Conservation (phyloP, 2,329 filamentous ascomycete species). For the Diplodia corticola region DNA sequence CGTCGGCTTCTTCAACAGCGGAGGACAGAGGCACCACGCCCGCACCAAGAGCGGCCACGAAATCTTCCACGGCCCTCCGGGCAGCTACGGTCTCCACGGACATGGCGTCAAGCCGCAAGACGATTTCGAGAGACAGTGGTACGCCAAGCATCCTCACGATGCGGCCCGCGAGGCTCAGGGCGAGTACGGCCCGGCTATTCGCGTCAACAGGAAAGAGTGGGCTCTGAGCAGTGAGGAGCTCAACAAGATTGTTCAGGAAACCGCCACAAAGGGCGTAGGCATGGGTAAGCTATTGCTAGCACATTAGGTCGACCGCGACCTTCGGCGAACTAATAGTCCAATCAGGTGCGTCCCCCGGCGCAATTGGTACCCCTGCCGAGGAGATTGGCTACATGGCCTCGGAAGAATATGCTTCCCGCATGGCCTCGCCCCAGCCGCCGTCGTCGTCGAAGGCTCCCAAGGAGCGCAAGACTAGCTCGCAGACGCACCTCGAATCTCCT, state of each 20-base stretch:
- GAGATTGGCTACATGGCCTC: constrained; percentile 86
- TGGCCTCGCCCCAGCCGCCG: constrained; percentile 65
- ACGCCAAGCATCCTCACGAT: constrained; percentile 84
- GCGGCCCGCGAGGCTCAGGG: constrained; percentile 72
- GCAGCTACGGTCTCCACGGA: constrained; percentile 90
- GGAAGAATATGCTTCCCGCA: constrained; percentile 78
- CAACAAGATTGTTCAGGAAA: constrained; percentile 83
- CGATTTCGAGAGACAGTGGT: constrained; percentile 88
- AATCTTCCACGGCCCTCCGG: constrained; percentile 71
- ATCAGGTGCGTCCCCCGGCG: constrained; percentile 63
- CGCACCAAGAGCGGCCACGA: constrained; percentile 73
- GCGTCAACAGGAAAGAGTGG: constrained; percentile 67
- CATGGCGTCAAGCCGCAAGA: constrained; percentile 72
- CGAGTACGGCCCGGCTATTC: constrained; percentile 60
- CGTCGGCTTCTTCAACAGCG: constrained; percentile 58
- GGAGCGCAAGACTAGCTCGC: constrained; percentile 47
- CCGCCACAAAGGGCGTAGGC: constrained; percentile 53
- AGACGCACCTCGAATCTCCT: constrained; percentile 52
- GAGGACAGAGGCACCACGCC: constrained; percentile 56
- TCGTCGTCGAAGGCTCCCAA: constrained; percentile 51
- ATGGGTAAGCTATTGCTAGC: constrained; percentile 49
- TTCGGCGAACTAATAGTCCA: constrained; percentile 44
- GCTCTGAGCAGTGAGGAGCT: constrained; percentile 87
- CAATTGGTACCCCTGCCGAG: constrained; percentile 78
- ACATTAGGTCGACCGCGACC: constrained; percentile 19